Base-by-base conservation (phyloP, 2,329 filamentous ascomycete genomes). In the Microdochium trichocladiopsis region DNA sequence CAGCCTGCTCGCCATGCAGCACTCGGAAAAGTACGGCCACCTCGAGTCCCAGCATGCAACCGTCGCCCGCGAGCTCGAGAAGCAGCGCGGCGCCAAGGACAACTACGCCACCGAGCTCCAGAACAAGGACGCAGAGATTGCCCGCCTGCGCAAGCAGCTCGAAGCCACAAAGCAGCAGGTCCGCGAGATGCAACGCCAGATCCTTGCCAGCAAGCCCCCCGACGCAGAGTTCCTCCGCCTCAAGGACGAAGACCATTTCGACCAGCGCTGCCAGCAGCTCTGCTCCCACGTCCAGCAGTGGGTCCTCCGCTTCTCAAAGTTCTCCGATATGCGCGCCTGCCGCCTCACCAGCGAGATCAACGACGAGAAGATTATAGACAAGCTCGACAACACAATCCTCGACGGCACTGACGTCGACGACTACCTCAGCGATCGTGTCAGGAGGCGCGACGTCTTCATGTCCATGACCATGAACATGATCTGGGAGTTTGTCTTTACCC, bases 401-500 rank as follows among this genome's bases (percentile, higher is more conserved):
- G 95, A 99, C 70, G 94, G 93, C 56, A 90, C 90, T 47, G 92
- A 97, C 65, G 91, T 96, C 57, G 91, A 97, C 69, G 75, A 78
- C 53, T 94, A 95, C 64, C 84, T 99, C 49, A 81, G 82, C 58
- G 93, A 99, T 67, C 88, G 95, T 37, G 87, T 96, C 51, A 86
- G 82, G 63, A 86, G 94, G 55, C 85, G 93, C 55, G 93, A 97
- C 67, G 86, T 97, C 53, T 96, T 99, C 78, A 96, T 97, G 90
- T 94, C 91, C 36, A 91, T 99, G 69, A 90, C 93, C 52, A 97
- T 97, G 92, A 94, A 88, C 56, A 96, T 99, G 91, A 86, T 99
- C 50, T 99, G 92, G 92, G 94, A 99, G 70, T 96, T 95, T 65
- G 86, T 99, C 66, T 99, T 99, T 67, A 96, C 93, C 9, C 85